A percentile compares a stretch with the other conserved stretches of the same genome.
Conservation (phyloP, 2,329 filamentous ascomycete species). For the Calonectria henricotiae region DNA sequence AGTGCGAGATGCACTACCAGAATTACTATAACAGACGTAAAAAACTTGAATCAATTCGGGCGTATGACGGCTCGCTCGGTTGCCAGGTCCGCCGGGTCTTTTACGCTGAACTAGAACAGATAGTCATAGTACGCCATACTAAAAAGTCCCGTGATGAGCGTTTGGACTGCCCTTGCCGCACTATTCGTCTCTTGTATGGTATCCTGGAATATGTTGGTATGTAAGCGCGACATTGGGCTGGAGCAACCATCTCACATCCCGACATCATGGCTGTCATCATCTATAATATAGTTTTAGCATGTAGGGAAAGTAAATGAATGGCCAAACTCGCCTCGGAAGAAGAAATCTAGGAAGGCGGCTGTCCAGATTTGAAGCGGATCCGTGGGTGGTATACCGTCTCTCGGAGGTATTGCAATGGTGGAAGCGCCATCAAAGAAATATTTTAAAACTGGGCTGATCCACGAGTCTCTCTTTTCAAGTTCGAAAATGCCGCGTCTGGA, state of each 20-base stretch:
- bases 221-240: neutral
- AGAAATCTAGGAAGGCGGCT: neutral
- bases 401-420: neutral
- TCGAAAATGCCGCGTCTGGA: neutral
- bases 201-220: constrained; percentile 1
- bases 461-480: neutral
- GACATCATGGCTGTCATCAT: too few relatives aligned
- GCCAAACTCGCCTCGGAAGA: neutral
- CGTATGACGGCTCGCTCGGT: neutral
- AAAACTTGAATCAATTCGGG: neutral
- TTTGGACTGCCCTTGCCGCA: neutral
- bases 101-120: neutral
- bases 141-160: neutral
- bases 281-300: neutral
- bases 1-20: neutral
- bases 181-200: neutral
- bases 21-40: neutral
- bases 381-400: neutral
- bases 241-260: too few relatives aligned
- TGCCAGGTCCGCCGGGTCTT: neutral
- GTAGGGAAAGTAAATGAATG: neutral
- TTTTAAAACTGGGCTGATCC: neutral
- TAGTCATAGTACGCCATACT: constrained; percentile 2
- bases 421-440: neutral
- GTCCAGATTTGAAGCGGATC: neutral